phyloP scores from a whole-genome alignment of 2,329 filamentous ascomycete species.

The Phialocephala subalpina region DNA sequence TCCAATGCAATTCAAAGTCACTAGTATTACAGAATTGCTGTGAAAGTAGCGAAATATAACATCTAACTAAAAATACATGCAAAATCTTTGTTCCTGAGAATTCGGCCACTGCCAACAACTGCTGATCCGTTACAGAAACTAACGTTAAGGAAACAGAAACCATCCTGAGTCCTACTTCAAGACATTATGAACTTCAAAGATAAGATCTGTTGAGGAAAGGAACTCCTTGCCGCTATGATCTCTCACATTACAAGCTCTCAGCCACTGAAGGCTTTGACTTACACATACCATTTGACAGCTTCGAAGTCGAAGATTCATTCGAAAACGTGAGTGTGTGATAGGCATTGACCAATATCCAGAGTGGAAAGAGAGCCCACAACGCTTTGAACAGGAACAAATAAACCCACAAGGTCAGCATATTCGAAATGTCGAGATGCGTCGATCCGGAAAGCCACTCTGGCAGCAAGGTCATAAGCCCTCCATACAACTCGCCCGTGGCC shows the following conservation, averaged over 20 bases:
- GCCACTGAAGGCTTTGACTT: neutral
- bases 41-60: no score
- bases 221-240: neutral
- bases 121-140: no score
- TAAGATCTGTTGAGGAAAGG: neutral
- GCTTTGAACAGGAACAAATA: conserved; percentile 75
- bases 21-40: no score
- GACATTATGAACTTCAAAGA: no score
- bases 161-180: no score
- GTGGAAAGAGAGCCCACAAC: conserved; percentile 70
- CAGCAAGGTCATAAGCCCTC: conserved; percentile 75
- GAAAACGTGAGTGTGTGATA: neutral
- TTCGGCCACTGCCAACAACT: no score
- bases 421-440: conserved; percentile 68
- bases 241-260: neutral
- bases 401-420: conserved; percentile 69
- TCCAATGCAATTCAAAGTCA: no score
- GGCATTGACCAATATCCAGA: conserved; percentile 59
- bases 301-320: neutral
- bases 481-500: conserved; percentile 72
- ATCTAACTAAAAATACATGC: no score
- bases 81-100: no score
- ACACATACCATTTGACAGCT: neutral
- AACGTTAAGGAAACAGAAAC: no score
- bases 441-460: conserved; percentile 73